Evolutionary conservation across 768 basidiomycete genomes (phyloP).

Genomic region (Tremella fuciformis): DNA sequence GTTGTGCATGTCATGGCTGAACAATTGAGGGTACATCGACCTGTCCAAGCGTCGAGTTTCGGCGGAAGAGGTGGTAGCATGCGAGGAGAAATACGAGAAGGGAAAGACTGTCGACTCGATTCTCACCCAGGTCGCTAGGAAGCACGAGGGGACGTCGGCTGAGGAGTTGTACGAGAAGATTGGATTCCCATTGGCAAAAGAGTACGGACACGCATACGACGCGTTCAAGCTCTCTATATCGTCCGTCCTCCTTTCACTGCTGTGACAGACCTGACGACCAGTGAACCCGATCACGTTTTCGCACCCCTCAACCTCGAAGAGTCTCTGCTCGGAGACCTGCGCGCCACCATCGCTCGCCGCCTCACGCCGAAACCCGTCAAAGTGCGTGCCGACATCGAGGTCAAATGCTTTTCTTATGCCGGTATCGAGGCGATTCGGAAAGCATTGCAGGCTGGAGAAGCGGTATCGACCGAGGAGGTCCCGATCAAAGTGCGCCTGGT

Average conservation of each 20-base stretch:
- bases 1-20: not conserved
- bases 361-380: slow-evolving; percentile 98
- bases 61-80: slow-evolving; percentile 96
- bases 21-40: slow-evolving; percentile 83
- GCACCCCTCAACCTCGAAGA: slow-evolving; percentile 61
- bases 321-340: slow-evolving; percentile 64
- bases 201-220: slow-evolving; percentile 93
- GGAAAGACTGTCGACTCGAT: slow-evolving; percentile 83
- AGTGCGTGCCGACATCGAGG: slow-evolving; percentile 93
- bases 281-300: slow-evolving; percentile 79
- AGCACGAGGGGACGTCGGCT: slow-evolving; percentile 55
- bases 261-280: slow-evolving; percentile 40
- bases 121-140: slow-evolving; percentile 54
- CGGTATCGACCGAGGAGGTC: slow-evolving; percentile 75
- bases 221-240: slow-evolving; percentile 95
- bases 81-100: slow-evolving; percentile 97
- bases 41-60: slow-evolving; percentile 96
- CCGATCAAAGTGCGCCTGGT: slow-evolving; percentile 97
- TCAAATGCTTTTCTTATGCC: slow-evolving; percentile 91
- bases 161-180: slow-evolving; percentile 86
- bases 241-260: slow-evolving; percentile 57
- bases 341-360: slow-evolving; percentile 82
- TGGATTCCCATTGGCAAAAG: slow-evolving; percentile 86
- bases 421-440: slow-evolving; percentile 96
- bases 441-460: slow-evolving; percentile 83